These are phyloP conservation scores for Tricholoma furcatifolium DNA, from an alignment of 768 basidiomycete genomes.

Conservation along the genomic window DNA sequence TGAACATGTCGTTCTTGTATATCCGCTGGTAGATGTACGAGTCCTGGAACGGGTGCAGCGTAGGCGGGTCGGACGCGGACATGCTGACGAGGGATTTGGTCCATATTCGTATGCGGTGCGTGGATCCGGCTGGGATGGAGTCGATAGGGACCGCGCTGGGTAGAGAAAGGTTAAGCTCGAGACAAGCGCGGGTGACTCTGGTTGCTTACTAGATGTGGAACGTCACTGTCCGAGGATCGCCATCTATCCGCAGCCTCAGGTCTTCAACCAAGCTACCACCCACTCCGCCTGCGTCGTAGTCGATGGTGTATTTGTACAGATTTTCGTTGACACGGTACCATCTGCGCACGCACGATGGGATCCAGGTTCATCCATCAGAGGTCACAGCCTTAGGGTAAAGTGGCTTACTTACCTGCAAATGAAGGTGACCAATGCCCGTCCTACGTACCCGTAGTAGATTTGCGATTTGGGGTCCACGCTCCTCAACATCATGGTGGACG, in stretches of 20 bases:
- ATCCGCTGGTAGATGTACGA: constrained; percentile 63
- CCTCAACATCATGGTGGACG: constrained; percentile 52
- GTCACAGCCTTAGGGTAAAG: neutral
- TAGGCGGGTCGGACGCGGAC: constrained; percentile 26
- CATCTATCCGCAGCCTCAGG: constrained; percentile 49
- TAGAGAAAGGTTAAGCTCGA: constrained; percentile 6
- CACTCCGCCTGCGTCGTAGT: constrained; percentile 65
- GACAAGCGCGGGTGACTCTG: constrained; percentile 7
- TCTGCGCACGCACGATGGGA: constrained; percentile 28
- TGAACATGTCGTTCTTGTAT: constrained; percentile 64
- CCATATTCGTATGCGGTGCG: constrained; percentile 67
- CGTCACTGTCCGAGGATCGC: constrained; percentile 49
- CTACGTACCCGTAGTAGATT: constrained; percentile 55
- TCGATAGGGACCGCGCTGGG: constrained; percentile 51
- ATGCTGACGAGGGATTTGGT: constrained; percentile 44
- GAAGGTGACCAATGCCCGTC: constrained; percentile 56
- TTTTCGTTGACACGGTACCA: constrained; percentile 46
- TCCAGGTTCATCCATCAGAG: neutral
- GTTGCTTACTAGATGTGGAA: constrained; percentile 60
- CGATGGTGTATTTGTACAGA: constrained; percentile 55
- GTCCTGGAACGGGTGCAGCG: constrained; percentile 41
- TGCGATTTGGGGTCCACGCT: constrained; percentile 41
- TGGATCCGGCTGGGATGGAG: constrained; percentile 54
- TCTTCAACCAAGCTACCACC: constrained; percentile 55
- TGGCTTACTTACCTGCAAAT: constrained; percentile 42